Evolutionary conservation across 2,329 filamentous ascomycete genomes (phyloP), one percentile per base, ranked within the genome.

Genomic region (Epicoccum sorghinum): DNA sequence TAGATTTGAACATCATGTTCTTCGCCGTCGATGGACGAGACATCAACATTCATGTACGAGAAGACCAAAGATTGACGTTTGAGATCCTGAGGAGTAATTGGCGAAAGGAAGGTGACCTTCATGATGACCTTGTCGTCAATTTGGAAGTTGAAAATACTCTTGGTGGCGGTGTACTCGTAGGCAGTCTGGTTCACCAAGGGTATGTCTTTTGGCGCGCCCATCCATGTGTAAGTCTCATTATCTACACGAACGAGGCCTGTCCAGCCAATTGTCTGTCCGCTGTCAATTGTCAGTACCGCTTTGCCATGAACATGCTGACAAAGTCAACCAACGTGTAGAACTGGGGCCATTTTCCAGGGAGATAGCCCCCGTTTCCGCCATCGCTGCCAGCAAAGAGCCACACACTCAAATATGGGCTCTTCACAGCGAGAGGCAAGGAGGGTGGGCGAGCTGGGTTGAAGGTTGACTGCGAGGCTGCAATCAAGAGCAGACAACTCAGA

Each of bases 321-420:
- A 44, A 46, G 3, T 2, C 12, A 2, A 78, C 83, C 73, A 73
- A 88, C 87, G 79, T 79, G 85, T 87, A 91, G 62, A 89, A 89
- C 1, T 77, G 79, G 1, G 88, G 83, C 87, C 87, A 92, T 66
- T 85, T 74, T 2, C 88, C 88, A 0, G 88, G 83, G 27, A 92
- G 79, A 55, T 88, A 93, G 92, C 27, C 91, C 90, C 91, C 91
- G 95, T 75, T 85, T 83, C 49, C 86, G 82, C 91, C 91, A 95
- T 3, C 91, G 91, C 41, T 82, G 81, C 51, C 89, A 73, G 84
- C 82, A 42, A 80, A 80, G 47, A 91, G 78, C 81, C 73, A 83
- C 64, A 78, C 78, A 49, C 78, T 81, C 50, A 82, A 66, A 62
- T 82, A 82, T 12, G 80, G 80, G 52, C 78, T 82, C 49, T 79